Evolutionary conservation across 495 filamentous ascomycete genomes (phyloP).

Genomic region (Cenococcum geophilum): DNA sequence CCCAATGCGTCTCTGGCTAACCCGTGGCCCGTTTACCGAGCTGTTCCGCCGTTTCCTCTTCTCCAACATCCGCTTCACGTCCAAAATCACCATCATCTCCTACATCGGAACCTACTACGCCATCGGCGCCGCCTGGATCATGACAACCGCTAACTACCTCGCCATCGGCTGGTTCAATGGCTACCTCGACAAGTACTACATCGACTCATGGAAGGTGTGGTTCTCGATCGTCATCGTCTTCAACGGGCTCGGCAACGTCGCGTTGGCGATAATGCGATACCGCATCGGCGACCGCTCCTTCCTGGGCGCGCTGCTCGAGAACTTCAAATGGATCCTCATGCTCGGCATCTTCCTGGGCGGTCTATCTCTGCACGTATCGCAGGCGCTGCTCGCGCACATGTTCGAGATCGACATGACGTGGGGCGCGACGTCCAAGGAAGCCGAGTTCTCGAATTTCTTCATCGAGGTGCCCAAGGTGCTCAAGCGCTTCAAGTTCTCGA

Average conservation of each 20-base stretch:
- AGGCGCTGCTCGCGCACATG: constrained; percentile 47
- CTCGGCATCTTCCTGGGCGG: constrained; percentile 48
- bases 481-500: constrained; percentile 70
- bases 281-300: constrained; percentile 40
- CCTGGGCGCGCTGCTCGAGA: constrained; percentile 34
- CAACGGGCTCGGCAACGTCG: constrained; percentile 45
- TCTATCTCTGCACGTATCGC: constrained; percentile 44
- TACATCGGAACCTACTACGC: constrained; percentile 85
- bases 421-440: constrained; percentile 49
- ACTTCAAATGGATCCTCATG: constrained; percentile 42
- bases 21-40: constrained; percentile 63
- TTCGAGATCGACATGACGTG: constrained; percentile 47
- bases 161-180: constrained; percentile 53
- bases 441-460: constrained; percentile 71
- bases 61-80: constrained; percentile 69
- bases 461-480: constrained; percentile 72
- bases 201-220: constrained; percentile 42
- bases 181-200: constrained; percentile 45
- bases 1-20: constrained; percentile 53
- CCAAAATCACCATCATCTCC: constrained; percentile 71
- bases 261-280: constrained; percentile 46
- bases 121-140: constrained; percentile 71
- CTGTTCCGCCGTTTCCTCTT: constrained; percentile 67
- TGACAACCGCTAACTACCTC: constrained; percentile 73
- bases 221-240: constrained; percentile 45